Conservation (phyloP, 139 green algal genomes). For the Haematococcus sp. region DNA sequence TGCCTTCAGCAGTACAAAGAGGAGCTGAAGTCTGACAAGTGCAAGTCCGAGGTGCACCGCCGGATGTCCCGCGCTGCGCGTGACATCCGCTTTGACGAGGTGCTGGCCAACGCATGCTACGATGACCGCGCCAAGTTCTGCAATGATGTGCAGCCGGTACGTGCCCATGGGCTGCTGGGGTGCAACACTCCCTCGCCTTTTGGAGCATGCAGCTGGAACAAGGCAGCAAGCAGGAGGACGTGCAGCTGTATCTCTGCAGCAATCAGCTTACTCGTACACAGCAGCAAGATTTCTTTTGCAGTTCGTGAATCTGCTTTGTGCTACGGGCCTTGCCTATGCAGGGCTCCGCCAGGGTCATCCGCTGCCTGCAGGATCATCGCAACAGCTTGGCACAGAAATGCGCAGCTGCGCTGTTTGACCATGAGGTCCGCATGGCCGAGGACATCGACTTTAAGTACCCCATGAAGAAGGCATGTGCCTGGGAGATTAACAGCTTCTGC, state of each 20-base stretch:
- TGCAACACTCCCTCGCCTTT: background rate
- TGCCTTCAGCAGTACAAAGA: conserved; percentile 57
- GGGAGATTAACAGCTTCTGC: conserved; percentile 72
- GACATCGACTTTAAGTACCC: conserved; percentile 86
- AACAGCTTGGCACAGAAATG: conserved; percentile 61
- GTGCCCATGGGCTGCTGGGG: conserved; percentile 12
- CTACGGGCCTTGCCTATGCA: too few relatives aligned
- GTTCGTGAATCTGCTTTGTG: too few relatives aligned
- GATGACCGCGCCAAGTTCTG: conserved; percentile 62
- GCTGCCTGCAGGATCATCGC: conserved; percentile 82
- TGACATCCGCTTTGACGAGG: conserved; percentile 86
- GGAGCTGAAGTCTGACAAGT: conserved; percentile 49
- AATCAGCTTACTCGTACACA: background rate
- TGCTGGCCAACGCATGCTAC: conserved; percentile 67
- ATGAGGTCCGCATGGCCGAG: conserved; percentile 74
- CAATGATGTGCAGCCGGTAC: conserved; percentile 54
- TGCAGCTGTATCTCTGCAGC: too few relatives aligned
- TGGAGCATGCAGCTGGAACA: background rate
- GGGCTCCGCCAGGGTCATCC: conserved; percentile 79
- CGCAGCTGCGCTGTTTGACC: conserved; percentile 71
- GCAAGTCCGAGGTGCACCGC: conserved; percentile 42
- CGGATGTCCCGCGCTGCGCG: conserved; percentile 54
- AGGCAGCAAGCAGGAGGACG: background rate
- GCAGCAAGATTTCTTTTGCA: background rate
- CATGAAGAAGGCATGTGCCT: conserved; percentile 75